Evolutionary conservation across 2,329 filamentous ascomycete species (phyloP).

Genomic region (Penicillium occitanis): DNA sequence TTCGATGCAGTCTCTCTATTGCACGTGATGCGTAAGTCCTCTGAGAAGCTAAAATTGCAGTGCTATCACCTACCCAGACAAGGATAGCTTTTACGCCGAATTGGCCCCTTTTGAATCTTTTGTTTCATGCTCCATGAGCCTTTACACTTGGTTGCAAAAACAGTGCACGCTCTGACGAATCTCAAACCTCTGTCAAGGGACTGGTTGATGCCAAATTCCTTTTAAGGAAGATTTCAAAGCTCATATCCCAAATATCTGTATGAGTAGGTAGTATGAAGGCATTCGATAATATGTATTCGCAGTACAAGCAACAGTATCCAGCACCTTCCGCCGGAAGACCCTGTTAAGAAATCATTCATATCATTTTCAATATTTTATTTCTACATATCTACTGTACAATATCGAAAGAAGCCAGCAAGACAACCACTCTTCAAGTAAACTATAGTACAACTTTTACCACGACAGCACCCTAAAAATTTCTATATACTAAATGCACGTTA

Average conservation of each 20-base stretch:
- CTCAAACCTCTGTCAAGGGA: background rate
- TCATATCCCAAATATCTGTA: background rate
- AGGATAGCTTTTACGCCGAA: background rate
- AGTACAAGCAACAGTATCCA: too few relatives aligned
- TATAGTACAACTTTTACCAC: background rate
- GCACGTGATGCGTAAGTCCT: background rate
- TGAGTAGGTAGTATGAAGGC: background rate
- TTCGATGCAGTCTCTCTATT: too few relatives aligned
- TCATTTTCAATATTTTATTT: too few relatives aligned
- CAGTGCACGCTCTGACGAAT: background rate
- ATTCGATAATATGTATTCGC: background rate
- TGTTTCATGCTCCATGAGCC: background rate
- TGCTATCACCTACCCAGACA: background rate
- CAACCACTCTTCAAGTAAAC: background rate
- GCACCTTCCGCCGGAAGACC: too few relatives aligned
- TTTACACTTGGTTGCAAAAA: background rate
- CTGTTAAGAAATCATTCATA: too few relatives aligned
- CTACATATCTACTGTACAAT: too few relatives aligned
- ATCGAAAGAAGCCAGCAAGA: background rate
- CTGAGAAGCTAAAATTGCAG: background rate
- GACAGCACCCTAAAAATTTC: background rate
- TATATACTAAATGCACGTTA: background rate
- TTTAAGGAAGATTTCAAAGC: background rate
- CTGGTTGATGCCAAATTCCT: background rate
- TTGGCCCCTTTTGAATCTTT: background rate